A percentile compares a stretch with the other conserved stretches of the same genome.
Evolutionary conservation across 2,329 filamentous ascomycete species (phyloP).

Genomic region (Ceratocystis huliohia): DNA sequence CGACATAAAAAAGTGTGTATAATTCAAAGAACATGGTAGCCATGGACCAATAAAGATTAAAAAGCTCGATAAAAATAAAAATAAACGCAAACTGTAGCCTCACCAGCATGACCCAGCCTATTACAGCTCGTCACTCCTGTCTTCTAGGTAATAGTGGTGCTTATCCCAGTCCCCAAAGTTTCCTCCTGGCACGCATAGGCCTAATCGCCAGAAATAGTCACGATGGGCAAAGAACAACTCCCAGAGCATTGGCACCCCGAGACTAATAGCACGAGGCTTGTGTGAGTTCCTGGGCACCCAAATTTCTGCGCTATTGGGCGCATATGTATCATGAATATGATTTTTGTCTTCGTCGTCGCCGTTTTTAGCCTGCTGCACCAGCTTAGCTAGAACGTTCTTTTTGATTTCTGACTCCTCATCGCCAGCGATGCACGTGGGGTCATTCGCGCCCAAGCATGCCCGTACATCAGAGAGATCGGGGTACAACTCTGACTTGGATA

Average conservation of each 20-base stretch:
- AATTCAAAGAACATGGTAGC: background rate
- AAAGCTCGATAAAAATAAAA: background rate
- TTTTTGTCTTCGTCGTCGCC: too few relatives aligned
- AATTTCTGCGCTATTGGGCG: slow-evolving; percentile 26
- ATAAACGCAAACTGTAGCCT: background rate
- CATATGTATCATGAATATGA: background rate
- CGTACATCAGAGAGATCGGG: slow-evolving; percentile 56
- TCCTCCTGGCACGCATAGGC: slow-evolving; percentile 74
- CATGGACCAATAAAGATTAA: background rate
- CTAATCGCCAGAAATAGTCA: slow-evolving; percentile 93
- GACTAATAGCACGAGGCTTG: slow-evolving; percentile 12
- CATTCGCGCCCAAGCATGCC: slow-evolving; percentile 58
- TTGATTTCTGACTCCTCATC: slow-evolving; percentile 25
- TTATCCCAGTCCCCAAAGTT: slow-evolving; percentile 56
- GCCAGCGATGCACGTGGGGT: slow-evolving; percentile 58
- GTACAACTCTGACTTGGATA: slow-evolving; percentile 56
- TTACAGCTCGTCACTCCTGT: slow-evolving; percentile 31
- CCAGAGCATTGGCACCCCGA: slow-evolving; percentile 53
- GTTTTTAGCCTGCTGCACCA: slow-evolving; percentile 2
- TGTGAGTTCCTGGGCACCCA: slow-evolving; percentile 35
- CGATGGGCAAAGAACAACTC: slow-evolving; percentile 84
- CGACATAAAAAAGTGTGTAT: background rate
- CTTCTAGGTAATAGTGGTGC: slow-evolving; percentile 34
- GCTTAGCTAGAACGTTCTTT: slow-evolving; percentile 3
- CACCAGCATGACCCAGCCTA: background rate